Evolutionary conservation across 176 grass and related monocot species (phyloP), one percentile per base, ranked within the genome.

Genomic region (Aegilops umbellulata): DNA sequence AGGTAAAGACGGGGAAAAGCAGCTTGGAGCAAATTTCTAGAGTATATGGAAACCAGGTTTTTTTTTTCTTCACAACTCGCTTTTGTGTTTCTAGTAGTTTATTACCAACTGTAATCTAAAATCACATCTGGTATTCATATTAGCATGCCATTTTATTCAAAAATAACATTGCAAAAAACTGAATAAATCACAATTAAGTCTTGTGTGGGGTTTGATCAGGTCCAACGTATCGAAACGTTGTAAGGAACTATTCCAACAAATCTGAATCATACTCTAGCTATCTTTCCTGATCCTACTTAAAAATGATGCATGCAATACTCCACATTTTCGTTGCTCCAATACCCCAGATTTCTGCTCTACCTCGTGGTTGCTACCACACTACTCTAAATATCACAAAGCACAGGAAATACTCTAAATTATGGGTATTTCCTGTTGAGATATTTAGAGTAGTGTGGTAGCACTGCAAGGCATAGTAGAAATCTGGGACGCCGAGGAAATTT

Each of bases 31-130:
- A 96, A 65, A 99, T 99, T 82, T 99, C 97, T 47, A 89, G 79
- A 84, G 88, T 99, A 82, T 99, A 99, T 85, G 97, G 97, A 19
- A 99, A 96, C 61, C 97, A 98, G 97, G 97, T 98, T 49, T 51
- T 30, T 44, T 74, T 35, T 23, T 25, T 63, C 36, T 58, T 11
- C 47, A n/a, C 14, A 60, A 39, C 20, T 84, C 10, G 4, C 20
- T 32, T 26, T 76, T 67, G 35, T 29, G 70, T 34, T 53, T 60
- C 16, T 83, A 42, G 78, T 83, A 35, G 11, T 90, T 51, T 70
- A 49, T 65, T 65, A 76, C 39, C 4, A 27, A 53, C 82, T 42
- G 78, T 42, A 83, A 49, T 10, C 19, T 44, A 38, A 73, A 65
- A 29, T 19, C 24, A 0, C 42, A 60, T 47, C 3, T 32, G 11